A percentile compares a stretch with the other conserved stretches of the same genome.
Evolutionary conservation across 768 basidiomycete genomes (phyloP).

Genomic region (Xerocomellus amylosporus): DNA sequence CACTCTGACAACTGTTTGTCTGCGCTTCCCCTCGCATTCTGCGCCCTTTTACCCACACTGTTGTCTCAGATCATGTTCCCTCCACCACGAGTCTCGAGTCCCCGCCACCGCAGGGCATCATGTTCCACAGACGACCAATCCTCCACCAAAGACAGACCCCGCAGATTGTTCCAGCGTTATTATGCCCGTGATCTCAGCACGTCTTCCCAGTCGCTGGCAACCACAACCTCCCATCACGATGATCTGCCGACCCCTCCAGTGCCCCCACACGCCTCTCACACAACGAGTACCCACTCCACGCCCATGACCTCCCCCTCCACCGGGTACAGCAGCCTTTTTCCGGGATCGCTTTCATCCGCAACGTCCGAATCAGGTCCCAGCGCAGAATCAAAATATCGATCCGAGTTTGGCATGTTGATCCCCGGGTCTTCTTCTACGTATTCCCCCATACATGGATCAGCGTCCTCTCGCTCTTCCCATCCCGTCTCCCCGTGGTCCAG

Average conservation of each 20-base stretch:
- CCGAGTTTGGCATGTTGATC: conserved; percentile 15
- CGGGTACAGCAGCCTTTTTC: conserved; percentile 18
- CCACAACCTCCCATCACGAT: conserved; percentile 6
- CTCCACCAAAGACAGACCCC: conserved; percentile 6
- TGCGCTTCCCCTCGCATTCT: not conserved
- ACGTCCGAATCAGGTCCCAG: conserved; percentile 24
- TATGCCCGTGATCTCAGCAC: conserved; percentile 10
- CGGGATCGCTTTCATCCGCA: conserved; percentile 21
- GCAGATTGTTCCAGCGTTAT: conserved; percentile 12
- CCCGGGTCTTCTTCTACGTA: conserved; percentile 3
- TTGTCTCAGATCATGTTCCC: conserved; percentile 19
- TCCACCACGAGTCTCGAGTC: not conserved
- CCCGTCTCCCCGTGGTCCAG: conserved; percentile 13
- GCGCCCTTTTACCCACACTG: not conserved
- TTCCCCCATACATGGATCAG: conserved; percentile 15
- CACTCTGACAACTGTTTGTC: not conserved
- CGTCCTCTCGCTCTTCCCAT: conserved; percentile 15
- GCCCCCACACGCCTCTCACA: not conserved
- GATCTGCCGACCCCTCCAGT: conserved; percentile 8
- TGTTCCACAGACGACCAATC: conserved; percentile 18
- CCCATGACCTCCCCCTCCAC: conserved; percentile 28
- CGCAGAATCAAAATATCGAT: conserved; percentile 10
- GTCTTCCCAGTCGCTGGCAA: conserved; percentile 22
- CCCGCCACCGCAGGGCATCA: conserved; percentile 17
- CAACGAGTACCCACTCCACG: conserved; percentile 24